phyloP scores from a whole-genome alignment of 805 yeast species.

The Candida tallmaniae region DNA sequence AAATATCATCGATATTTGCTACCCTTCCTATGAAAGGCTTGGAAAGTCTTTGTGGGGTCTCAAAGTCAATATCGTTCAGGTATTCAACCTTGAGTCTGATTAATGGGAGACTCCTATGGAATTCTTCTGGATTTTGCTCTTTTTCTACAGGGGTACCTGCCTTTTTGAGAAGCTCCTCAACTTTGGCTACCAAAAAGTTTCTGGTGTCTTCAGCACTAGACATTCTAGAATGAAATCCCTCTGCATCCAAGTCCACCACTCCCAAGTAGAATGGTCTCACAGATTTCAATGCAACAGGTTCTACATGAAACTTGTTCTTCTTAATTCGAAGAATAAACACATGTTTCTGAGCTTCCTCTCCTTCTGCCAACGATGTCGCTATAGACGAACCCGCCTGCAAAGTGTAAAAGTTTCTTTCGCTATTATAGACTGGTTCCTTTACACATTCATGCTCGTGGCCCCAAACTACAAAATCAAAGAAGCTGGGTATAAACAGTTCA shows the following conservation, averaged over 20 bases:
- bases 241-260: conserved; percentile 51
- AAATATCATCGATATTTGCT: conserved; percentile 86
- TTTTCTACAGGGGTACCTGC: conserved; percentile 51
- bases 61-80: conserved; percentile 86
- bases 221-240: conserved; percentile 55
- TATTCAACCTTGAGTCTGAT: conserved; percentile 83
- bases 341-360: conserved; percentile 72
- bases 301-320: conserved; percentile 51
- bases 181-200: conserved; percentile 54
- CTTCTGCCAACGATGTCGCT: conserved; percentile 84
- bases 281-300: conserved; percentile 60
- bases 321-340: conserved; percentile 67
- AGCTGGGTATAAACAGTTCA: conserved; percentile 75
- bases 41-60: conserved; percentile 84
- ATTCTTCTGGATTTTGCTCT: conserved; percentile 20
- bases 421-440: conserved; percentile 59
- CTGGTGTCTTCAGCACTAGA: conserved; percentile 59
- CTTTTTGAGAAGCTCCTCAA: conserved; percentile 59
- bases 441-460: conserved; percentile 97
- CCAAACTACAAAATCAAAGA: conserved; percentile 84
- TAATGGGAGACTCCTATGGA: conserved; percentile 50
- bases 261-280: conserved; percentile 81
- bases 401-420: conserved; percentile 64
- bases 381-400: conserved; percentile 93
- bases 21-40: conserved; percentile 86